Conservation (phyloP, 2,329 filamentous ascomycete genomes). For the Sclerotiophoma versabilis region DNA sequence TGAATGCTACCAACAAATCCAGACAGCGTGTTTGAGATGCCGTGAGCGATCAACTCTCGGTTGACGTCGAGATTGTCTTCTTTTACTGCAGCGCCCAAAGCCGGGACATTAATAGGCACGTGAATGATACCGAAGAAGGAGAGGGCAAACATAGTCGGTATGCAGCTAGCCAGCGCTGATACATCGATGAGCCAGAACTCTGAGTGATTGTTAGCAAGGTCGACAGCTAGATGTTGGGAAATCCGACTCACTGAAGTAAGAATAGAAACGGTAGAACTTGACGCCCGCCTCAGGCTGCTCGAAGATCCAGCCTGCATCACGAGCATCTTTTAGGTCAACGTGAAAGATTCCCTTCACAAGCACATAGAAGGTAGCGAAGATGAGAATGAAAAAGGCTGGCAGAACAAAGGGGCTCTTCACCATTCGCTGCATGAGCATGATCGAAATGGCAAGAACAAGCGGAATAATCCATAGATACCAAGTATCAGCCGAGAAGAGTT, state of each 20-base stretch:
- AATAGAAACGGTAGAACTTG: constrained; percentile 98
- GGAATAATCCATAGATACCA: constrained; percentile 84
- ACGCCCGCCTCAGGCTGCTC: constrained; percentile 81
- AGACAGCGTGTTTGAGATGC: constrained; percentile 89
- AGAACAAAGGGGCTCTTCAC: constrained; percentile 84
- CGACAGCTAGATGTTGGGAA: not conserved
- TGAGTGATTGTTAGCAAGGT: constrained; percentile 44
- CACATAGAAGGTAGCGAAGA: constrained; percentile 80
- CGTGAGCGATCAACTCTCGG: constrained; percentile 89
- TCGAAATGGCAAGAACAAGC: constrained; percentile 74
- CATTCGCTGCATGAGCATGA: constrained; percentile 79
- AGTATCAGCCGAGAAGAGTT: constrained; percentile 76
- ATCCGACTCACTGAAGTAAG: constrained; percentile 77
- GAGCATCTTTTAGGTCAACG: constrained; percentile 71
- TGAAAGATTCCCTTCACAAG: constrained; percentile 73
- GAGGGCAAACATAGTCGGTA: constrained; percentile 94
- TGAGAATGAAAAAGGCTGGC: constrained; percentile 82
- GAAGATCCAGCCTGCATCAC: constrained; percentile 87
- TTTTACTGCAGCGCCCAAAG: constrained; percentile 85
- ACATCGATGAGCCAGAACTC: constrained; percentile 84
- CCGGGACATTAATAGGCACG: constrained; percentile 97
- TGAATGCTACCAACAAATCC: constrained; percentile 86
- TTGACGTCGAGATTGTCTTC: constrained; percentile 94
- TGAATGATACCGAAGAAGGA: constrained; percentile 98
- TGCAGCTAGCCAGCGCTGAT: constrained; percentile 79